phyloP scores from a whole-genome alignment of 768 basidiomycete genomes.

The Calvatia gigantea region DNA sequence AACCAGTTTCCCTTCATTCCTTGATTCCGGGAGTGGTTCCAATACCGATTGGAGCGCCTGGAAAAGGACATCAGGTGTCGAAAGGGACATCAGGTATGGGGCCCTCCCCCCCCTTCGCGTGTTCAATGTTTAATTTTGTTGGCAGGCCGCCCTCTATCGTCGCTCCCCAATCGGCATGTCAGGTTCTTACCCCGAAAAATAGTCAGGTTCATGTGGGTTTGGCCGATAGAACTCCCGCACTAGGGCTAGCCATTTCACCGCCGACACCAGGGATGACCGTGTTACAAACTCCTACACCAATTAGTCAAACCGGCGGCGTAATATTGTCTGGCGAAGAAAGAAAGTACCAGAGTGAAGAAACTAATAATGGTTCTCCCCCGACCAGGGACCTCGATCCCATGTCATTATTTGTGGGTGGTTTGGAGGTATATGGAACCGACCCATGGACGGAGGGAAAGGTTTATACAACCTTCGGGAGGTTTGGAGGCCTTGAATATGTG shows the following conservation, averaged over 20 bases:
- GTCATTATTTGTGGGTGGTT: slow-evolving; percentile 74
- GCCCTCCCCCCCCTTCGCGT: neutral
- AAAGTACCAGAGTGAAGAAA: slow-evolving; percentile 20
- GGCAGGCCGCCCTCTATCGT: neutral
- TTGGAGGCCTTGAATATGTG: slow-evolving; percentile 61
- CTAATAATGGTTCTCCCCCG: slow-evolving; percentile 15
- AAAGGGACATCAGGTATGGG: slow-evolving; percentile 11
- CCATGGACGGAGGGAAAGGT: slow-evolving; percentile 72
- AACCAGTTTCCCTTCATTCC: slow-evolving; percentile 34
- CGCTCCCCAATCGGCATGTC: neutral
- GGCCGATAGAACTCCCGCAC: slow-evolving; percentile 32
- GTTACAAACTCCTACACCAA: slow-evolving; percentile 49
- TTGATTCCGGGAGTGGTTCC: slow-evolving; percentile 21
- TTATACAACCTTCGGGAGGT: slow-evolving; percentile 54
- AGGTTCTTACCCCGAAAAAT: neutral
- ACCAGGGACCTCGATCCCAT: slow-evolving; percentile 55
- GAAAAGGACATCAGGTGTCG: slow-evolving; percentile 14
- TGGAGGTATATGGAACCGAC: slow-evolving; percentile 58
- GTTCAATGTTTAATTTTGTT: neutral
- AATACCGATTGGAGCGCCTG: slow-evolving; percentile 24
- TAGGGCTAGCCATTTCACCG: slow-evolving; percentile 43
- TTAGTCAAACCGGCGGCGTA: slow-evolving; percentile 31
- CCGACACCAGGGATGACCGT: slow-evolving; percentile 49
- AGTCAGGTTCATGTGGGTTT: neutral
- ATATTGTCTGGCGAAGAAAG: slow-evolving; percentile 22